These are phyloP conservation scores for Neurospora crassa DNA, from an alignment of 2,329 filamentous ascomycete genomes.

Conservation along the genomic window DNA sequence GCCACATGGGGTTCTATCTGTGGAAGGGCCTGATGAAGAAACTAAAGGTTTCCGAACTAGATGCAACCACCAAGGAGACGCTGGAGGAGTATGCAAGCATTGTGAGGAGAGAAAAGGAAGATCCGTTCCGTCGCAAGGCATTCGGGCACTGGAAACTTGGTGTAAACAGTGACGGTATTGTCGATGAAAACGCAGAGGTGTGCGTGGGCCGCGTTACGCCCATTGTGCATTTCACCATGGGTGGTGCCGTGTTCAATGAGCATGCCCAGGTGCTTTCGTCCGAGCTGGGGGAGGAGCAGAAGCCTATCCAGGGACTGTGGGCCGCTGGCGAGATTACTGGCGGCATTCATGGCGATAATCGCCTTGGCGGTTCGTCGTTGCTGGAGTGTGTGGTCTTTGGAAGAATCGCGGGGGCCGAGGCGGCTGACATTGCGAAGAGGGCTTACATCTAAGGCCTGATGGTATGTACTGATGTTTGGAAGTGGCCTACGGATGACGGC, in stretches of 20 bases:
- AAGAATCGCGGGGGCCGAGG: slow-evolving; percentile 42
- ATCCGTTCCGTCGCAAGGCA: slow-evolving; percentile 36
- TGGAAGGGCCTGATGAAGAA: slow-evolving; percentile 53
- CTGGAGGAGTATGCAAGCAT: slow-evolving; percentile 40
- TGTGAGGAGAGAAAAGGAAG: slow-evolving; percentile 29
- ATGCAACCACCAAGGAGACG: slow-evolving; percentile 27
- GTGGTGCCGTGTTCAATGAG: slow-evolving; percentile 48
- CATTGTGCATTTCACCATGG: slow-evolving; percentile 59
- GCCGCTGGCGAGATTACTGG: slow-evolving; percentile 56
- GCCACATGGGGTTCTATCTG: slow-evolving; percentile 53
- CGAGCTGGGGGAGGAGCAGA: slow-evolving; percentile 22
- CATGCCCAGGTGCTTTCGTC: slow-evolving; percentile 39
- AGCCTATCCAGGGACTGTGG: slow-evolving; percentile 46
- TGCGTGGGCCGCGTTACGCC: slow-evolving; percentile 53
- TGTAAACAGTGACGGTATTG: slow-evolving; percentile 32
- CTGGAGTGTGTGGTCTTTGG: slow-evolving; percentile 58
- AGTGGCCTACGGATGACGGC: background rate
- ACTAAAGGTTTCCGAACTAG: slow-evolving; percentile 41
- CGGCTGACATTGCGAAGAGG: slow-evolving; percentile 21
- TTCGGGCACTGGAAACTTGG: slow-evolving; percentile 48
- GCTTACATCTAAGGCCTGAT: background rate
- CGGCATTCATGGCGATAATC: slow-evolving; percentile 53
- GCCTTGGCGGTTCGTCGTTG: slow-evolving; percentile 51
- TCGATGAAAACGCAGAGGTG: slow-evolving; percentile 36
- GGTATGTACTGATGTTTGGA: background rate